Base-by-base conservation (phyloP, 1,139 yeast species). In the Kodamaea sp. region DNA sequence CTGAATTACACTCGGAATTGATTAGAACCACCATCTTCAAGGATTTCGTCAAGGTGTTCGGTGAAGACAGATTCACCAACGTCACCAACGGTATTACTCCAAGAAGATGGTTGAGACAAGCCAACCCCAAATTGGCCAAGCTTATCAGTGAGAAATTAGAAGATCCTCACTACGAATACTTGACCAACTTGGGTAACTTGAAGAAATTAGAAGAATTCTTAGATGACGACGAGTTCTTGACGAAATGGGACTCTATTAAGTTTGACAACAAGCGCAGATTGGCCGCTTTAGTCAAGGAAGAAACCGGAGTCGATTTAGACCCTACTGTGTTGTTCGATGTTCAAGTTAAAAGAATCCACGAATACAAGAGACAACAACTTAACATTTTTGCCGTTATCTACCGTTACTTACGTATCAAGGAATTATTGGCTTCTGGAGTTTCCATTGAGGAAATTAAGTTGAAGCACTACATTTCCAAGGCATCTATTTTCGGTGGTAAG, bases 81-180 rank as follows among this genome's bases (percentile, higher is more conserved):
- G 96, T 89, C 41, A 89, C 97, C 34, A 90, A 90, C 60, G 97
- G 97, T 66, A 80, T 89, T 53, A 90, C 97, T 4, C 97, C 97
- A 49, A 80, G 97, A 70, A 82, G 97, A 66, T 89, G 97, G 97
- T 75, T 89, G 58, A 81, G 81, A 59, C 96, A 89, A 66, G 96
- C 96, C 32, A 90, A 89, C 61, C 97, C 97, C 12, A 70, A 70
- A 47, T 71, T 89, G 53, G 78, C 95, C 16, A 69, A 65, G 15
- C 72, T 90, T 47, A 90, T 89, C 54, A 73, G 87, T 28, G 75
- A 80, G 37, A 80, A 80, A 49, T 70, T 89, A 38, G 81, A 90
- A 27, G 78, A 81, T 44, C 75, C 75, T 18, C 47, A 66, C 41
- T 83, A 83, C 55, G 77, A 75, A 23, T 89, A 70, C 58, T 70